Base-by-base conservation (phyloP, 768 basidiomycete species). In the Serendipita sp. region DNA sequence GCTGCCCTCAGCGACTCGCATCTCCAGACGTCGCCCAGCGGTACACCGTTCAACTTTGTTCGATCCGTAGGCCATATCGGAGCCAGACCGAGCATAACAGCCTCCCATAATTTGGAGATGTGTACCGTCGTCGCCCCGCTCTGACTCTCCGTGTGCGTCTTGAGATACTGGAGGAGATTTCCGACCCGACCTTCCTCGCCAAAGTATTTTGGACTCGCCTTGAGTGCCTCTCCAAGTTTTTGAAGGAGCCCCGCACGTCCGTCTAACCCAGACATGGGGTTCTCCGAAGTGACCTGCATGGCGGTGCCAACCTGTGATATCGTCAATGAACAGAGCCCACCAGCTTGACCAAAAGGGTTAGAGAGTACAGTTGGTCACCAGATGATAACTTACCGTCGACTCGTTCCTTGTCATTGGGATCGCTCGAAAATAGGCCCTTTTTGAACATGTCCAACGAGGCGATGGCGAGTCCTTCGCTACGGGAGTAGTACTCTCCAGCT, bases 21-120 rank as follows among this genome's bases (percentile, higher is more conserved):
- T 0, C 86, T 87, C 95, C 95, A 98, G 52, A 93, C 93, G 71
- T 98, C 95, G 23, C 95, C 95, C 3, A 98, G 81, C 0, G 86
- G 72, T 30, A 88, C 73, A 2, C 83, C 85, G 35, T 35, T 35
- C 34, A 97, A 76, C 3, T 79, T 78, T 2, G 81, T 80, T 30
- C 93, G 82, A 16, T 83, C 81, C 2, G 80, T 76, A 0, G 95
- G 94, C 95, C 95, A 98, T 70, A 97, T 91, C 1, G 85, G 80
- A 63, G 87, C 81, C 38, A 98, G 78, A 2, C 91, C 89, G 3
- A 87, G 82, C 63, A 96, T 85, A 48, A 97, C 82, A 16, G 81
- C 81, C 13, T 81, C 74, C 92, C 95, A 98, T 13, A 98, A 81
- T 0, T 83, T 80, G 7, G 85, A 75, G 66, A 96, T 77, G 54